Conservation (phyloP, 345 rosid species). For the Mangifera indica region DNA sequence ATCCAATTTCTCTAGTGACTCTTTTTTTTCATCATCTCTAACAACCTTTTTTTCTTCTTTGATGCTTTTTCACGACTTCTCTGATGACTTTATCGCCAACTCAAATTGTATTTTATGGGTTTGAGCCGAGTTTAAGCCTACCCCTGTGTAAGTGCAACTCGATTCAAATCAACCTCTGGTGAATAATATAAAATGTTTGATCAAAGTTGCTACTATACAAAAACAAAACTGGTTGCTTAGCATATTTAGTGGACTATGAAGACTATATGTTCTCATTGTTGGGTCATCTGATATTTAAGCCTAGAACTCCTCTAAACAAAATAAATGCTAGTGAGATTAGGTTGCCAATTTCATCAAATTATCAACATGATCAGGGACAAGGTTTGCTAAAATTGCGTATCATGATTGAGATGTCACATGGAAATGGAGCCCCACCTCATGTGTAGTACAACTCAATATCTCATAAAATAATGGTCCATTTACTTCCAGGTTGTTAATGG, state of each 20-base stretch:
- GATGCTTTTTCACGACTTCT: too few species aligned
- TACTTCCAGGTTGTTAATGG: neutral
- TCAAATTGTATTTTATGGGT: too few species aligned
- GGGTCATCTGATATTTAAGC: neutral
- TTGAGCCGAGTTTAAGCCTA: too few species aligned
- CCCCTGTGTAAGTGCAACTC: too few species aligned
- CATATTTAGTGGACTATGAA: too few species aligned
- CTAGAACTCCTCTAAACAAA: neutral
- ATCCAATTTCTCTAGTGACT: too few species aligned
- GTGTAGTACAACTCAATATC: too few species aligned
- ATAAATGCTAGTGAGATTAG: neutral
- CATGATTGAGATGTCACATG: neutral
- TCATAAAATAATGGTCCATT: neutral
- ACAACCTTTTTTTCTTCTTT: too few species aligned
- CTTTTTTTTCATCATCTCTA: too few species aligned
- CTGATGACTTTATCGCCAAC: too few species aligned
- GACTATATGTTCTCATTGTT: too few species aligned
- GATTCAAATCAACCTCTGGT: neutral
- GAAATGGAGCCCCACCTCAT: neutral
- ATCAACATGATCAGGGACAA: neutral
- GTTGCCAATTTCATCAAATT: neutral
- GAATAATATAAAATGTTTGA: neutral
- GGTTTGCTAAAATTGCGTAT: neutral
- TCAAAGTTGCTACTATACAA: neutral
- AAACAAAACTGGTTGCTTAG: neutral